Conservation (phyloP, 2,329 filamentous ascomycete species). For the Myriosclerotinia curreyana region DNA sequence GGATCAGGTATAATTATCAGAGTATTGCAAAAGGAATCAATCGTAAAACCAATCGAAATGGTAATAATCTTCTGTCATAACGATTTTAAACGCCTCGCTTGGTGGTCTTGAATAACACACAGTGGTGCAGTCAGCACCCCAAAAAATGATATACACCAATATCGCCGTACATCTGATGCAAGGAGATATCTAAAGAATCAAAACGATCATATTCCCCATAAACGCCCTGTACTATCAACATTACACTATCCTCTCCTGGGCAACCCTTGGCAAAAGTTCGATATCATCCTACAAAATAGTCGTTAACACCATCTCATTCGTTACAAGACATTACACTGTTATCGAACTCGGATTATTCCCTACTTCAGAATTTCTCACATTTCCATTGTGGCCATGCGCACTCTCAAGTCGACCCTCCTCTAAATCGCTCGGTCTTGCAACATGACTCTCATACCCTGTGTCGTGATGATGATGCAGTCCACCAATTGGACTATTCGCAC, state of each 20-base stretch:
- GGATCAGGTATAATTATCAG: neutral
- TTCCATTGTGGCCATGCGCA: conserved; percentile 6
- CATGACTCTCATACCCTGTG: conserved; percentile 3
- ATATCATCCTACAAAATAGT: conserved; percentile 24
- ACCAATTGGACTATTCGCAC: conserved; percentile 19
- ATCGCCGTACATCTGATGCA: neutral
- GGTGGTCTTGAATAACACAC: neutral
- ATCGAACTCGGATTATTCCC: conserved; percentile 3
- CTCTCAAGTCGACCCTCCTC: conserved; percentile 20
- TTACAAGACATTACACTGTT: neutral
- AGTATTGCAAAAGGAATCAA: neutral
- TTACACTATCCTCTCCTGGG: neutral
- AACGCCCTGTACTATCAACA: neutral
- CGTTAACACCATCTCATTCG: conserved; percentile 14
- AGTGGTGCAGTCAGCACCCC: neutral
- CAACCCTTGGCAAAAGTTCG: conserved; percentile 23
- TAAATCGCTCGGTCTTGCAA: conserved; percentile 19
- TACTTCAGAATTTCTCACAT: conserved; percentile 16
- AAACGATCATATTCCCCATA: neutral
- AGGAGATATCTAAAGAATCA: neutral
- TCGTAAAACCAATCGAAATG: neutral
- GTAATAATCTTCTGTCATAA: neutral
- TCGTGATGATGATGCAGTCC: conserved; percentile 8
- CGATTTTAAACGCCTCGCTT: neutral
- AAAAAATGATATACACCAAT: neutral